Evolutionary conservation across 2,329 filamentous ascomycete species (phyloP).

Genomic region (Aspergillus sp.): DNA sequence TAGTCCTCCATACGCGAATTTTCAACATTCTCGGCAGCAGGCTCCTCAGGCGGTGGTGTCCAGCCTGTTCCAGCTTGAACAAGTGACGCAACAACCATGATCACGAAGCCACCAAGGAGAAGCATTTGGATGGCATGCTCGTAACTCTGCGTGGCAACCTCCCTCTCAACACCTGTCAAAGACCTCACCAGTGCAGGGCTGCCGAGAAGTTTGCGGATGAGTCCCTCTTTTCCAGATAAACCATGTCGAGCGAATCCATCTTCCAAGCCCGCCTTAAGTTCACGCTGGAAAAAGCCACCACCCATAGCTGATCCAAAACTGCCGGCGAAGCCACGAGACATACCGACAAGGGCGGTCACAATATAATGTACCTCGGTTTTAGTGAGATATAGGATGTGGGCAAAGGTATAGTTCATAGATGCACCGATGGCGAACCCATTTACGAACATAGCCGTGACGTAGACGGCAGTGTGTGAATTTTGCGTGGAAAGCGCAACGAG

Average conservation of each 20-base stretch:
- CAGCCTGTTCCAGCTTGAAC: constrained; percentile 62
- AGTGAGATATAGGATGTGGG: constrained; percentile 74
- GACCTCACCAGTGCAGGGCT: constrained; percentile 56
- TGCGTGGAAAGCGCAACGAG: constrained; percentile 59
- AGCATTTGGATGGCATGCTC: constrained; percentile 53
- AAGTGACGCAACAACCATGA: constrained; percentile 51
- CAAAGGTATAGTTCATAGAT: constrained; percentile 75
- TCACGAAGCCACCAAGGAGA: constrained; percentile 52
- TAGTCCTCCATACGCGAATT: not conserved
- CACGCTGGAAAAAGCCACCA: constrained; percentile 70
- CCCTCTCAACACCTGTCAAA: constrained; percentile 50
- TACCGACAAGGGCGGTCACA: constrained; percentile 71
- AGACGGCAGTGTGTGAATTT: constrained; percentile 51
- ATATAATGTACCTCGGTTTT: constrained; percentile 68
- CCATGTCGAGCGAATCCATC: constrained; percentile 54
- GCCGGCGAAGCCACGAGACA: constrained; percentile 78
- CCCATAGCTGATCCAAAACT: constrained; percentile 78
- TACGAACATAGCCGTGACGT: constrained; percentile 61
- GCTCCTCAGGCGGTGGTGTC: constrained; percentile 26
- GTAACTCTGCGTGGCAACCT: constrained; percentile 56
- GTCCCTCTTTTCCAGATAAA: constrained; percentile 37
- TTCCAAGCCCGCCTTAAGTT: constrained; percentile 57
- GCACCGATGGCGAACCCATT: constrained; percentile 75
- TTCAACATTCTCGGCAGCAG: not conserved
- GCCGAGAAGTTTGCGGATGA: constrained; percentile 58